Evolutionary conservation across 108 stramenopile species (phyloP), one percentile per base, ranked within the genome.

Genomic region (Skeletonema grethae): DNA sequence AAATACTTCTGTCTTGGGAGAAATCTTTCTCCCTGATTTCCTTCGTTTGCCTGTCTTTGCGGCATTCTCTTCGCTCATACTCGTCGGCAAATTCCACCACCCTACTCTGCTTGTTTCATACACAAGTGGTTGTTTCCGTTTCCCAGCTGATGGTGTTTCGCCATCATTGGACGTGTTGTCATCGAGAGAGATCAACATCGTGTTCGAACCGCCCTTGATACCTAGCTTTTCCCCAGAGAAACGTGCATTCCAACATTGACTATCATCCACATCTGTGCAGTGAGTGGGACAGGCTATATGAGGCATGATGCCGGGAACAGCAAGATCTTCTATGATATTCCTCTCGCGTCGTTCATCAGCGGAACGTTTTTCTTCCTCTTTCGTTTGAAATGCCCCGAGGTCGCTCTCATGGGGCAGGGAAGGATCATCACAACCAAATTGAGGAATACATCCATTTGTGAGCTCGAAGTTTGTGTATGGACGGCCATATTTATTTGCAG

Each of bases 391-490:
- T 29, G 84, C 82, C 12, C 89, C 90, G 0, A 95, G 77, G 75
- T 95, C 95, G 10, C 82, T 72, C 67, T 91, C 90, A 31, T 80
- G 84, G 11, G 95, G 95, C 29, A 95, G 61, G 4, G 95, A 82
- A 8, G 85, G 74, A 75, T 95, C 92, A 39, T 95, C 95, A 28
- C 86, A 84, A 28, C 87, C 89, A 62, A 85, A 95, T 15, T 88
- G 67, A 11, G 95, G 95, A n/a, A 85, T 81, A 45, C 88, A 79
- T 10, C 91, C 94, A 81, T 84, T 78, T 32, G 91, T 90, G 25
- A 95, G 58, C 67, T 95, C 95, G 45, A 89, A 77, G 69, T 95
- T 95, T 20, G 84, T 79, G 25, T 91, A 79, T 2, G 91, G 89
- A 1, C 94, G 83, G 10, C 92, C 90, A 15, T 84, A 83, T 57